phyloP scores from a whole-genome alignment of 768 basidiomycete genomes.

The Leccinellum luteum region DNA sequence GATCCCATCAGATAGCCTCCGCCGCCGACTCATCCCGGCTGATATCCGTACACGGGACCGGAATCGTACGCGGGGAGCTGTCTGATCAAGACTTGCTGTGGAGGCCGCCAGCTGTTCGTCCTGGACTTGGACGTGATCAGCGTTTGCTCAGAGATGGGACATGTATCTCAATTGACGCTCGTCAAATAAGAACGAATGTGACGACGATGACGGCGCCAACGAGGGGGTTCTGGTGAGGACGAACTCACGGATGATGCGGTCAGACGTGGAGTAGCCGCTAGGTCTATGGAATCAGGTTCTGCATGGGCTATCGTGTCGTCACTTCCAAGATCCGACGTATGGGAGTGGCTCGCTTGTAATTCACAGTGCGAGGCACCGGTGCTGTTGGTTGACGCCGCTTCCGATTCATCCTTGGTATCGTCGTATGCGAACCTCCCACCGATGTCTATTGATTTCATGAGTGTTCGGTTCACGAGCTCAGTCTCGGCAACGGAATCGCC shows the following conservation, averaged over 20 bases:
- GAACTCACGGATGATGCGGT: neutral
- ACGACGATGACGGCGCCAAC: neutral
- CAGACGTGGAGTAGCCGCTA: neutral
- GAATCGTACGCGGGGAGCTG: conserved; percentile 52
- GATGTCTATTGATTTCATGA: conserved; percentile 13
- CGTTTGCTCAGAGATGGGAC: neutral
- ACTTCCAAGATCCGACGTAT: conserved; percentile 5
- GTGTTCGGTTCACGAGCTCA: neutral
- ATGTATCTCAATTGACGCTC: neutral
- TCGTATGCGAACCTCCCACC: conserved; percentile 1
- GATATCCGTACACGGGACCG: conserved; percentile 76
- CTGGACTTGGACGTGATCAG: conserved; percentile 11
- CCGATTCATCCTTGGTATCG: conserved; percentile 9
- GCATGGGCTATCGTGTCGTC: conserved; percentile 8
- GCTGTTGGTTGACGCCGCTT: neutral
- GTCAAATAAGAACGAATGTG: too few species aligned
- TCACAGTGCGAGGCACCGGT: neutral
- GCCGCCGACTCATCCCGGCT: conserved; percentile 57
- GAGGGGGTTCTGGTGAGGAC: neutral
- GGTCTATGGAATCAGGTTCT: neutral
- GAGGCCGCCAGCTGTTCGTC: conserved; percentile 6
- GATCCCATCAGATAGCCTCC: conserved; percentile 29
- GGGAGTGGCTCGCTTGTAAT: neutral
- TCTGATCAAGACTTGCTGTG: conserved; percentile 6
- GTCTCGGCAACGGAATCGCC: neutral